These are phyloP conservation scores for Gloeopeniophorella convolvens DNA, from an alignment of 768 basidiomycete species.

Conservation along the genomic window DNA sequence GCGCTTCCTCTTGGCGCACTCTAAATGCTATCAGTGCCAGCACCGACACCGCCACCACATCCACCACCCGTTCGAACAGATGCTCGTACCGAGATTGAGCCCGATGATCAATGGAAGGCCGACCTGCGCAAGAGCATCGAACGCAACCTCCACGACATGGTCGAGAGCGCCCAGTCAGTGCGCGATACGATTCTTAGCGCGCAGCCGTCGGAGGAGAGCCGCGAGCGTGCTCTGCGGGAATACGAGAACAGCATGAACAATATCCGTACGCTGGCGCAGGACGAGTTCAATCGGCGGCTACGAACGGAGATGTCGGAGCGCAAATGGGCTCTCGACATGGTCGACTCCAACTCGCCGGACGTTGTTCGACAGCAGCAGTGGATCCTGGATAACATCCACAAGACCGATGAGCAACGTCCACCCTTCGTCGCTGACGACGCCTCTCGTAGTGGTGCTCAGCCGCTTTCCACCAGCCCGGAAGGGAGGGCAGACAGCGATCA, in stretches of 20 bases:
- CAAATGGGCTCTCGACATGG: constrained; percentile 15
- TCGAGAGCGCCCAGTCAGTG: constrained; percentile 9
- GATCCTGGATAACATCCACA: constrained; percentile 19
- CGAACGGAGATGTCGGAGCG: constrained; percentile 16
- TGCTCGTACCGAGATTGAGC: constrained; percentile 8
- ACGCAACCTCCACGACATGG: constrained; percentile 11
- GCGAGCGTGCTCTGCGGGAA: constrained; percentile 1
- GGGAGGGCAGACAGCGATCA: constrained; percentile 1
- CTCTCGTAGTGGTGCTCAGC: neutral
- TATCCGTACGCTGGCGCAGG: constrained; percentile 17
- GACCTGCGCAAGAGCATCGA: constrained; percentile 18
- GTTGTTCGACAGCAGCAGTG: constrained; percentile 19
- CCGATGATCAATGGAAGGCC: constrained; percentile 18
- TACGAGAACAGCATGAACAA: constrained; percentile 16
- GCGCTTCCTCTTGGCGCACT: constrained; percentile 16
- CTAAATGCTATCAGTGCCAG: constrained; percentile 17
- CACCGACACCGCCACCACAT: constrained; percentile 12
- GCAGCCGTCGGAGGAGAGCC: constrained; percentile 1
- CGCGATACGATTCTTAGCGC: constrained; percentile 9
- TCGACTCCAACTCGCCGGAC: constrained; percentile 16
- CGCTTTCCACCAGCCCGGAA: constrained; percentile 3
- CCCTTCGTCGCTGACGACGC: neutral
- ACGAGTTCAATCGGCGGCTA: constrained; percentile 14
- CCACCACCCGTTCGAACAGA: constrained; percentile 15
- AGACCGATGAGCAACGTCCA: neutral